These are phyloP conservation scores for Trichoderma breve DNA, from an alignment of 2,329 filamentous ascomycete species.

Conservation along the genomic window DNA sequence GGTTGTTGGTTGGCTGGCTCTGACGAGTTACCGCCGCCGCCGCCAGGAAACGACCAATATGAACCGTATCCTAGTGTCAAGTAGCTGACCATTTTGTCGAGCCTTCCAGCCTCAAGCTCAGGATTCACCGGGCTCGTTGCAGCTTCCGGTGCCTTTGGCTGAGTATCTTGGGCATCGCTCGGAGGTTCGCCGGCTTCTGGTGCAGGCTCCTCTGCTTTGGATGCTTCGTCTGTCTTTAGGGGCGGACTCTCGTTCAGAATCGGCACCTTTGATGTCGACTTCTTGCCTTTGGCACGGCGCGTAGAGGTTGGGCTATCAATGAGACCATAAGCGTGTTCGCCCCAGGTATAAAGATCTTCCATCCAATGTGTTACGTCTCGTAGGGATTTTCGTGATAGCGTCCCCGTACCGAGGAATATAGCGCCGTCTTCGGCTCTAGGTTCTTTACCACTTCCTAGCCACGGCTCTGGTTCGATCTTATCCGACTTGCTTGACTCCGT, in stretches of 20 bases:
- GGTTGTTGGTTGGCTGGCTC: conserved; percentile 21
- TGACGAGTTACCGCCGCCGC: conserved; percentile 4
- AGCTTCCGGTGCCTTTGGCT: not conserved
- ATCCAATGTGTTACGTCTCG: conserved; percentile 79
- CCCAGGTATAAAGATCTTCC: conserved; percentile 82
- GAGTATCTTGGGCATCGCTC: not conserved
- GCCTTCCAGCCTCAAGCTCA: conserved; percentile 17
- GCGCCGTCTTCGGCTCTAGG: conserved; percentile 75
- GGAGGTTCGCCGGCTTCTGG: not conserved
- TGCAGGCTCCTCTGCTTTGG: not conserved
- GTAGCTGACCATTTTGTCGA: conserved; percentile 60
- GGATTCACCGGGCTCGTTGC: not conserved
- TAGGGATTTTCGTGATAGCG: conserved; percentile 68
- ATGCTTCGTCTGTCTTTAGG: not conserved
- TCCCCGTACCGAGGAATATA: conserved; percentile 79
- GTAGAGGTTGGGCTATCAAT: conserved; percentile 71
- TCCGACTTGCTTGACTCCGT: conserved; percentile 26
- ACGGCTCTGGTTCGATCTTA: conserved; percentile 40
- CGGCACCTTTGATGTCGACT: conserved; percentile 26
- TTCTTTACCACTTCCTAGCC: conserved; percentile 71
- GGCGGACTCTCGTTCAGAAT: conserved; percentile 14
- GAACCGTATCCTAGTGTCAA: conserved; percentile 66
- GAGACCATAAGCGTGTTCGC: conserved; percentile 80
- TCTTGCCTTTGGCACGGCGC: conserved; percentile 48
- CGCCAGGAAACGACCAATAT: conserved; percentile 55